A percentile compares a stretch with the other conserved stretches of the same genome.
These are phyloP conservation scores for Penicillium freii DNA, from an alignment of 2,329 filamentous ascomycete species.

Conservation along the genomic window DNA sequence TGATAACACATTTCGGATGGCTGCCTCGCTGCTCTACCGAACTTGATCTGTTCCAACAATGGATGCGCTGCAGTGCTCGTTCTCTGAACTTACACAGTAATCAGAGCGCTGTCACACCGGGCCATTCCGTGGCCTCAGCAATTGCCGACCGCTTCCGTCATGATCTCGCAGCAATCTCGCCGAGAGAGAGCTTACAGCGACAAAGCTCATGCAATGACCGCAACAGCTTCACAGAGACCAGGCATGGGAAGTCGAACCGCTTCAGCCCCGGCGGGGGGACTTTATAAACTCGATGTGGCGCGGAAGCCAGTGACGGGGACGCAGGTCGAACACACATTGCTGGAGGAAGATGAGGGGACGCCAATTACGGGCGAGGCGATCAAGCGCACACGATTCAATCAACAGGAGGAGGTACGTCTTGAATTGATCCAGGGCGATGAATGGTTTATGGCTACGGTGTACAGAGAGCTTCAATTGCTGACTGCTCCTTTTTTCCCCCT, in stretches of 20 bases:
- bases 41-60: constrained; percentile 27
- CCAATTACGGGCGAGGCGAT: constrained; percentile 13
- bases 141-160: constrained; percentile 16
- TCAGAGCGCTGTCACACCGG: constrained; percentile 23
- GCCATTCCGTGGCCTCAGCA: constrained; percentile 3
- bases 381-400: constrained; percentile 14
- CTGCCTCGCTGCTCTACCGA: constrained; percentile 7
- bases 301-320: constrained; percentile 19
- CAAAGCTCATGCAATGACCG: constrained; percentile 25
- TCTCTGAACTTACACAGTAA: constrained; percentile 32
- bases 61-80: constrained; percentile 31
- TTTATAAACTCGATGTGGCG: constrained; percentile 29
- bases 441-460: not conserved
- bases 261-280: constrained; percentile 35
- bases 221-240: constrained; percentile 30
- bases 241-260: constrained; percentile 34
- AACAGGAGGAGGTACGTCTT: constrained; percentile 28
- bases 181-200: constrained; percentile 37
- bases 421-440: not conserved
- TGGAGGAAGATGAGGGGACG: constrained; percentile 33
- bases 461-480: constrained; percentile 12
- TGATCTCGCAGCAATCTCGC: constrained; percentile 30
- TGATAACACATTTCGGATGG: constrained; percentile 6
- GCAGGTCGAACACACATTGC: constrained; percentile 24
- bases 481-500: not conserved